Evolutionary conservation across 768 basidiomycete genomes (phyloP).

Genomic region (Rhizopogon rudus): DNA sequence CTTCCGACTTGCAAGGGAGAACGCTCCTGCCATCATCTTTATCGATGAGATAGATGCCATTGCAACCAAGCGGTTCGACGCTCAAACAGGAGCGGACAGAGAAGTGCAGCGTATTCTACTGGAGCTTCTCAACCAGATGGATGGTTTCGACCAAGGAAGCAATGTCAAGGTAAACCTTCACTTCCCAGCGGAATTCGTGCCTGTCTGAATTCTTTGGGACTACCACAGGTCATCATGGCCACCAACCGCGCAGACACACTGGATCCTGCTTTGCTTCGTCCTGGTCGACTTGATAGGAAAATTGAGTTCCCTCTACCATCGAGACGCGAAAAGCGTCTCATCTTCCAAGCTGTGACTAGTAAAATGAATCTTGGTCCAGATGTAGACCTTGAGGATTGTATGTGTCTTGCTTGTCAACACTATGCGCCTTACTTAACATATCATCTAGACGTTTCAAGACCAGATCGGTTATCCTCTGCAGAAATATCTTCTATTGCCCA

Average conservation of each 20-base stretch:
- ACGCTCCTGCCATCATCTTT: slow-evolving; percentile 97
- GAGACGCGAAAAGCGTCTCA: slow-evolving; percentile 89
- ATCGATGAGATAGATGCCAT: slow-evolving; percentile 99
- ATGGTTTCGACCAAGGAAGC: slow-evolving; percentile 97
- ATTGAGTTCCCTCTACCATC: slow-evolving; percentile 98
- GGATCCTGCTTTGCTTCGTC: slow-evolving; percentile 94
- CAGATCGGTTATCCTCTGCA: slow-evolving; percentile 92
- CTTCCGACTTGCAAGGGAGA: slow-evolving; percentile 95
- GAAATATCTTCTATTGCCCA: slow-evolving; percentile 96
- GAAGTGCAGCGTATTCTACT: slow-evolving; percentile 98
- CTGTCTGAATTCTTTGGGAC: not conserved
- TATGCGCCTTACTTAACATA: slow-evolving; percentile 10
- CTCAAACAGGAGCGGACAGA: slow-evolving; percentile 97
- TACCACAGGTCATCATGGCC: slow-evolving; percentile 92
- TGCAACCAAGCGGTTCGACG: slow-evolving; percentile 99
- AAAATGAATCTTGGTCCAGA: slow-evolving; percentile 99
- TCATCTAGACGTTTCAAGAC: slow-evolving; percentile 84
- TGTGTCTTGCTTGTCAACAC: slow-evolving; percentile 25
- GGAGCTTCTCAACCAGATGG: slow-evolving; percentile 98
- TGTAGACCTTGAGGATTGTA: slow-evolving; percentile 97
- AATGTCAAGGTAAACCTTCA: slow-evolving; percentile 79
- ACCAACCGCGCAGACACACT: slow-evolving; percentile 98
- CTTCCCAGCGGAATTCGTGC: not conserved
- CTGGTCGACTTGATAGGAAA: slow-evolving; percentile 96
- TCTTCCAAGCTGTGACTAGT: slow-evolving; percentile 95